phyloP scores from a whole-genome alignment of 371 early-diverging fungal species.

The Syncephalis plumigaleata region DNA sequence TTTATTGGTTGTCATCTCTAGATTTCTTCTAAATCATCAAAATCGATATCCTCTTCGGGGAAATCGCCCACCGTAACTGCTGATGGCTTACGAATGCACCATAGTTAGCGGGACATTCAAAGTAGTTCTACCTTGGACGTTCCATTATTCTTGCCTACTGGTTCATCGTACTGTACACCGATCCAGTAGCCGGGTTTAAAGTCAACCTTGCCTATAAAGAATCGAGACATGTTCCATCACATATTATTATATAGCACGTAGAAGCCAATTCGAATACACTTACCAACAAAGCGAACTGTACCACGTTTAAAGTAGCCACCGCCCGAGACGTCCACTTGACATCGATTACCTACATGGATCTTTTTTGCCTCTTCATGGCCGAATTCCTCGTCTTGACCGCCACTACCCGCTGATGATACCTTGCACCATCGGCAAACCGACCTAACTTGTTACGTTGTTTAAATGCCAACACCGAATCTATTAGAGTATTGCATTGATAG shows the following conservation, averaged over 20 bases:
- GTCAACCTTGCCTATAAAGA: slow-evolving; percentile 27
- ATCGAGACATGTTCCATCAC: too few relatives aligned
- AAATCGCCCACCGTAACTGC: slow-evolving; percentile 78
- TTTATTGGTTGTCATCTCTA: neutral
- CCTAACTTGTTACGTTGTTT: slow-evolving; percentile 80
- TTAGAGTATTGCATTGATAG: neutral
- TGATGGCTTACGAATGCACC: slow-evolving; percentile 84
- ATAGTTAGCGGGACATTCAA: slow-evolving; percentile 46
- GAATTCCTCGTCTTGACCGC: slow-evolving; percentile 25
- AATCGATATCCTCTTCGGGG: slow-evolving; percentile 23
- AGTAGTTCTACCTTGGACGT: slow-evolving; percentile 67
- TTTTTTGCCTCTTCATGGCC: slow-evolving; percentile 9
- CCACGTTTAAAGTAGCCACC: slow-evolving; percentile 47
- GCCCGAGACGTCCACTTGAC: slow-evolving; percentile 44
- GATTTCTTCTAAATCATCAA: slow-evolving; percentile 6
- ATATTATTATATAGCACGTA: too few relatives aligned
- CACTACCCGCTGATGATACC: slow-evolving; percentile 15
- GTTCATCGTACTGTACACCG: slow-evolving; percentile 92
- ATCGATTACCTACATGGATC: slow-evolving; percentile 68
- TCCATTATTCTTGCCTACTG: slow-evolving; percentile 89
- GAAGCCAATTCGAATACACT: slow-evolving; percentile 4
- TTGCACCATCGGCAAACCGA: slow-evolving; percentile 48
- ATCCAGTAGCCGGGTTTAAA: slow-evolving; percentile 86
- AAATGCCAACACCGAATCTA: slow-evolving; percentile 79
- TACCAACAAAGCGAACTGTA: slow-evolving; percentile 62